phyloP scores from a whole-genome alignment of 768 basidiomycete species.

The Tulasnella sp. region DNA sequence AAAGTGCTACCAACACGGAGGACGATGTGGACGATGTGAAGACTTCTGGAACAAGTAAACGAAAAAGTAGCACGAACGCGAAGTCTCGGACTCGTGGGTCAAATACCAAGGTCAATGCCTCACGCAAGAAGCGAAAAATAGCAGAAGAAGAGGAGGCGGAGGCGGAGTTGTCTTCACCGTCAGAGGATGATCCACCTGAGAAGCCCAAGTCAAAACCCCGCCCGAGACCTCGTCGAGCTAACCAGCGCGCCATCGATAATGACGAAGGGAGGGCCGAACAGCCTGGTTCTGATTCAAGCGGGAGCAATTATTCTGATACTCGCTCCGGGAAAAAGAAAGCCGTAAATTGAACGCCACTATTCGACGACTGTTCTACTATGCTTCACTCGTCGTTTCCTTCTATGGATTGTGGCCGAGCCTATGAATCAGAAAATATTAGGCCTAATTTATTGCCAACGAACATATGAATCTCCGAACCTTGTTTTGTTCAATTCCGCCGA shows the following conservation, averaged over 20 bases:
- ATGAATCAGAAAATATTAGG: neutral
- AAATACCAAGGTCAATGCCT: neutral
- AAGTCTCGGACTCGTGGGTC: neutral
- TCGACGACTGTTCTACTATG: neutral
- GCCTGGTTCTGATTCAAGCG: constrained; percentile 6
- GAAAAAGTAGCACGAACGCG: constrained; percentile 6
- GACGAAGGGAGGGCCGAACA: neutral
- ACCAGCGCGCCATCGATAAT: neutral
- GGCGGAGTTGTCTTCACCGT: neutral
- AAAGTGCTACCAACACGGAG: constrained; percentile 28
- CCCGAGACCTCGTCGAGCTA: constrained; percentile 21
- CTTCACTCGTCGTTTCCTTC: constrained; percentile 13
- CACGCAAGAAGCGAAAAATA: neutral
- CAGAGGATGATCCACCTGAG: constrained; percentile 18
- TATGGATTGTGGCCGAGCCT: constrained; percentile 26
- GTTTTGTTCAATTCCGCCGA: constrained; percentile 74
- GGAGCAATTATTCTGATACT: neutral
- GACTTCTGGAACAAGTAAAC: constrained; percentile 20
- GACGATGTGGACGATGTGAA: constrained; percentile 37
- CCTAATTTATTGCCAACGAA: neutral
- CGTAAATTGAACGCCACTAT: neutral
- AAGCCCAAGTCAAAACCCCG: neutral
- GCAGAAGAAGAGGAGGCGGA: constrained; percentile 19
- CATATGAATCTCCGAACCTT: constrained; percentile 48
- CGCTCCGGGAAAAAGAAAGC: constrained; percentile 3